Evolutionary conservation across 768 basidiomycete genomes (phyloP), one percentile per base, ranked within the genome.

Genomic region (Pisolithus marmoratus): DNA sequence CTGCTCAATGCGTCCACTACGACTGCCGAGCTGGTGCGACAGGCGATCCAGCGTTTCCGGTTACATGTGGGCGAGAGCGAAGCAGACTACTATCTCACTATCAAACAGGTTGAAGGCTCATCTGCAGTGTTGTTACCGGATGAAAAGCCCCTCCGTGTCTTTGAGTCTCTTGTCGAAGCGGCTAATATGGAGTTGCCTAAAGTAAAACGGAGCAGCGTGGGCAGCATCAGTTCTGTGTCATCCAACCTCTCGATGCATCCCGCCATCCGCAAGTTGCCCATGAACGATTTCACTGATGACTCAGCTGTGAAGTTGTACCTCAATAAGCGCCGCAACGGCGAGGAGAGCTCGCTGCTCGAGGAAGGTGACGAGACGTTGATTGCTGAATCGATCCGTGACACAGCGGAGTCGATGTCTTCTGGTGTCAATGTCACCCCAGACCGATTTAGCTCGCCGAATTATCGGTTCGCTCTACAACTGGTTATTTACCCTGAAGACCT

Each of bases 221-320:
- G 93, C 37, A 94, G 91, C 64, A 94, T 99, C 59, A 92, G 84
- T 61, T 94, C 92, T 17, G 75, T 99, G 22, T 79, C 87, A 31
- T 94, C 90, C 63, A 94, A 94, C 63, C 75, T 98, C 24, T 90
- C 88, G 4, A 86, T 90, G 81, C 91, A 97, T 63, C 94, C 95
- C 17, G 94, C 96, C 15, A 99, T 98, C 69, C 85, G 83, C 63
- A 90, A 89, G 64, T 73, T 98, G 38, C 83, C 89, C 42, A 95
- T 96, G 92, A 96, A 94, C 60, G 96, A 98, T 65, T 98, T 94
- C 63, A 90, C 90, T 40, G 96, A 99, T 59, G 96, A 98, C 64
- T 93, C 94, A 4, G 85, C 87, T 0, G 94, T 98, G 70, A 98
- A 97, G 69, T 88, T 98, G 69, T 99, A 96, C 70, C 69, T 98